Percentiles rank a stretch among this genome's conserved stretches.
Conservation (phyloP, 176 grass and related monocot genomes). For the Phyllostachys edulis region DNA sequence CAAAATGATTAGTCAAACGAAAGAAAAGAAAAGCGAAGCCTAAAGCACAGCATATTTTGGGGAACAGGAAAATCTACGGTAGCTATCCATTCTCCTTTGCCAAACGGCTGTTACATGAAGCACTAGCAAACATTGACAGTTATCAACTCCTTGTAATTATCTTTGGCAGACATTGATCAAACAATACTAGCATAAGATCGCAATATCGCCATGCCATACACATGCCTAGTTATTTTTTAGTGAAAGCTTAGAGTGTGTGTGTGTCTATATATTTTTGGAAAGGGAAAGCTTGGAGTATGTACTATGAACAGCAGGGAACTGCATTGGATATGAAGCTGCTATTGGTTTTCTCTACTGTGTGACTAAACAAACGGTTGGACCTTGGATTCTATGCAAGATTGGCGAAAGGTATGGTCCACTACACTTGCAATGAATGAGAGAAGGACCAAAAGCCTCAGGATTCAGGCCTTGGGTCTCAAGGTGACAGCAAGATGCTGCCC, state of each 20-base stretch:
- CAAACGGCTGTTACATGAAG: not conserved
- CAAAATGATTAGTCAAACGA: constrained; percentile 1
- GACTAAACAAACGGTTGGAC: constrained; percentile 14
- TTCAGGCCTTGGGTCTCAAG: constrained; percentile 21
- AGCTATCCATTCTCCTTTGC: not conserved
- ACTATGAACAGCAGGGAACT: not conserved
- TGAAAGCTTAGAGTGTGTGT: not conserved
- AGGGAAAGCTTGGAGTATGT: not conserved
- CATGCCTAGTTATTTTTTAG: not conserved
- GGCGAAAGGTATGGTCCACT: not conserved
- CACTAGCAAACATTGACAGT: not conserved
- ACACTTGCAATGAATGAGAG: not conserved
- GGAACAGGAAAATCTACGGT: not conserved
- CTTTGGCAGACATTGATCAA: not conserved
- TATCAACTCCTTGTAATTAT: not conserved
- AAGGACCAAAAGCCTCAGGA: not conserved
- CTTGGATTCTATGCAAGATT: not conserved
- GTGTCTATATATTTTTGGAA: no score
- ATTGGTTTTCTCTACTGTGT: not conserved
- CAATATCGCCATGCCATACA: not conserved
- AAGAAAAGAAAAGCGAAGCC: not conserved
- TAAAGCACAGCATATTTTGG: constrained; percentile 11
- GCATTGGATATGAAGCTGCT: not conserved
- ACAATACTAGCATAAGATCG: not conserved
- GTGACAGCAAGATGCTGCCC: not conserved